A percentile compares a stretch with the other conserved stretches of the same genome.
phyloP scores from a whole-genome alignment of 2,329 filamentous ascomycete genomes.

The Venturia carpophila region DNA sequence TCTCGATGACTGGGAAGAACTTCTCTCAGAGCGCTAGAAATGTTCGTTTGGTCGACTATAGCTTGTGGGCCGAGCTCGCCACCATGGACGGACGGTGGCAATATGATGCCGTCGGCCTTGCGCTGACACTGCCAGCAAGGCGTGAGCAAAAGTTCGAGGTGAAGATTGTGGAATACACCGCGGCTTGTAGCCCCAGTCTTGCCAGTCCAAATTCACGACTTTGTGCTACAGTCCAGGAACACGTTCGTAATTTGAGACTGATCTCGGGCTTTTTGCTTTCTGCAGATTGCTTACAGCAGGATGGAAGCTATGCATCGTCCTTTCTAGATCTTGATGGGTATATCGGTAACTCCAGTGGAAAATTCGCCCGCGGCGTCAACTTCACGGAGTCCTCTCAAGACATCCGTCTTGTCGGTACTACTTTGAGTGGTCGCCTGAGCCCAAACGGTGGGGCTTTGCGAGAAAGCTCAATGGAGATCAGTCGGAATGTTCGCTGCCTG shows the following conservation, averaged over 20 bases:
- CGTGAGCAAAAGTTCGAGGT: neutral
- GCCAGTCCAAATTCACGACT: neutral
- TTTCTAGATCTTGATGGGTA: constrained; percentile 3
- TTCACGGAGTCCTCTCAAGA: neutral
- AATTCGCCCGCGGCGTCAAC: neutral
- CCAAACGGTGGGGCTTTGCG: neutral
- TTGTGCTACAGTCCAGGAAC: neutral
- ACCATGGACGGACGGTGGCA: neutral
- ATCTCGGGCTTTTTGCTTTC: constrained; percentile 4
- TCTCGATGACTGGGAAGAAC: neutral
- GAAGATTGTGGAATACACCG: neutral
- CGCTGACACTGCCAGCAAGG: neutral
- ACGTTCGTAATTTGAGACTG: neutral
- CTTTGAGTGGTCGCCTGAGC: neutral
- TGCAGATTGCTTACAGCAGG: neutral
- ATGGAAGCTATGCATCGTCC: constrained; percentile 2
- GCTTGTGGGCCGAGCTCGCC: constrained; percentile 6
- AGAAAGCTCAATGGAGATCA: neutral
- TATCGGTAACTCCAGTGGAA: neutral
- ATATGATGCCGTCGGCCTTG: constrained; percentile 1
- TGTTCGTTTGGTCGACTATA: constrained; percentile 7
- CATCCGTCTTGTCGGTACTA: neutral
- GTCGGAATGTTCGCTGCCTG: neutral
- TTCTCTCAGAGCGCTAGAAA: neutral
- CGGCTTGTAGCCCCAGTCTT: neutral